Evolutionary conservation across 1,139 yeast species (phyloP).

Genomic region (Protomyces lactucae-debilis): DNA sequence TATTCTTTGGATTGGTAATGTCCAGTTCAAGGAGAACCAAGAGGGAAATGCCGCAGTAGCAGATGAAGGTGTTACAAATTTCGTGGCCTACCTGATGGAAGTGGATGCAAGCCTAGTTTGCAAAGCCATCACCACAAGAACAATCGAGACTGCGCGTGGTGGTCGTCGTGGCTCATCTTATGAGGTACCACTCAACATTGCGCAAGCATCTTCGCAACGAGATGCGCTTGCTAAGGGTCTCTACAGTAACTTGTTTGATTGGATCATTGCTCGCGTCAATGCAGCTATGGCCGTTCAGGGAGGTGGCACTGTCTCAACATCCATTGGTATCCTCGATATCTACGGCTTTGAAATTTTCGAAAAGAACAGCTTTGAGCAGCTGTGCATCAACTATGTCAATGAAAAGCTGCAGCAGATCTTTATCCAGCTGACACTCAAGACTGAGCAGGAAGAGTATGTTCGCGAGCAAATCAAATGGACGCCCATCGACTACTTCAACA

Average conservation of each 20-base stretch:
- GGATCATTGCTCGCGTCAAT: conserved; percentile 96
- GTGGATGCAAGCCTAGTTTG: conserved; percentile 66
- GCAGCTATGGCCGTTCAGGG: conserved; percentile 57
- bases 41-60: conserved; percentile 78
- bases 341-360: conserved; percentile 98
- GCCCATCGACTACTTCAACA: conserved; percentile 93
- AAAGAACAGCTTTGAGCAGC: conserved; percentile 91
- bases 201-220: conserved; percentile 90
- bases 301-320: conserved; percentile 33
- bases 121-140: conserved; percentile 69
- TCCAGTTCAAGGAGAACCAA: conserved; percentile 71
- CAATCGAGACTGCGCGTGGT: conserved; percentile 77
- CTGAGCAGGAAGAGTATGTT: conserved; percentile 96
- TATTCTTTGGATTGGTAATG: conserved; percentile 90
- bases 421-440: conserved; percentile 87
- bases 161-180: conserved; percentile 86
- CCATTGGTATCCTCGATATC: conserved; percentile 93
- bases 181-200: conserved; percentile 85
- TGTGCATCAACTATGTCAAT: conserved; percentile 94
- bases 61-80: conserved; percentile 84
- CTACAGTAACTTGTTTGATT: conserved; percentile 86
- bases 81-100: conserved; percentile 85
- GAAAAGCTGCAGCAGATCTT: conserved; percentile 96
- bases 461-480: conserved; percentile 96
- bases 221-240: conserved; percentile 95